These are phyloP conservation scores for Mortierella sp. DNA, from an alignment of 371 early-diverging fungal species.

Conservation along the genomic window DNA sequence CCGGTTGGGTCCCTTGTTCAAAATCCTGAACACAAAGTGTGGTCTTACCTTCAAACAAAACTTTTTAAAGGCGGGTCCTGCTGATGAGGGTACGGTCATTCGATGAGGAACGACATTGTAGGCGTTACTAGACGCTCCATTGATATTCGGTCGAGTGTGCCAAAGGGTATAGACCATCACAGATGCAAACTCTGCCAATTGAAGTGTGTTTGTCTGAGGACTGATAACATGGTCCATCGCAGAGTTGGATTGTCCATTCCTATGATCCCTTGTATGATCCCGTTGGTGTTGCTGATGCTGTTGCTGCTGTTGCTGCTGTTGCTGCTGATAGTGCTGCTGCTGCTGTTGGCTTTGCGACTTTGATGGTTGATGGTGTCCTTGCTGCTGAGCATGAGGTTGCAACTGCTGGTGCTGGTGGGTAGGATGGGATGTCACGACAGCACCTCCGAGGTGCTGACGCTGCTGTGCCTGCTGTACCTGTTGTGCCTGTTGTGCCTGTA, in stretches of 20 bases:
- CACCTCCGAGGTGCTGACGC: slow-evolving; percentile 19
- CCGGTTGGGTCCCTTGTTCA: not conserved
- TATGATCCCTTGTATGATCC: slow-evolving; percentile 17
- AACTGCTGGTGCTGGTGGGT: slow-evolving; percentile 24
- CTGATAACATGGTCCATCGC: slow-evolving; percentile 32
- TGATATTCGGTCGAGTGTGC: slow-evolving; percentile 63
- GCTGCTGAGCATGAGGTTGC: slow-evolving; percentile 17
- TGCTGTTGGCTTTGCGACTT: slow-evolving; percentile 25
- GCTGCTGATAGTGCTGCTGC: slow-evolving; percentile 25
- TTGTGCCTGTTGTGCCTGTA: slow-evolving; percentile 27
- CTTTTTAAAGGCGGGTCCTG: slow-evolving; percentile 64
- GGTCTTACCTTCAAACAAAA: slow-evolving; percentile 65
- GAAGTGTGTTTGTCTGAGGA: slow-evolving; percentile 50
- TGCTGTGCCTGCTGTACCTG: slow-evolving; percentile 31
- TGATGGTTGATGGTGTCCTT: not conserved
- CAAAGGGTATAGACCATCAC: slow-evolving; percentile 74
- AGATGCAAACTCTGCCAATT: slow-evolving; percentile 73
- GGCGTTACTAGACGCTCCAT: slow-evolving; percentile 51
- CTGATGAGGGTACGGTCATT: slow-evolving; percentile 59
- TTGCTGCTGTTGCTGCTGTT: slow-evolving; percentile 29
- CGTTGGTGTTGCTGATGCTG: slow-evolving; percentile 24
- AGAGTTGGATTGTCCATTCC: slow-evolving; percentile 18
- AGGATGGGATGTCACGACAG: slow-evolving; percentile 26
- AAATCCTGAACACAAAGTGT: not conserved
- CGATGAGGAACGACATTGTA: slow-evolving; percentile 49